Percentiles rank a stretch among this genome's conserved stretches.
These are phyloP conservation scores for Ottelia alismoides DNA, from an alignment of 106 monocot genomes.

Conservation along the genomic window DNA sequence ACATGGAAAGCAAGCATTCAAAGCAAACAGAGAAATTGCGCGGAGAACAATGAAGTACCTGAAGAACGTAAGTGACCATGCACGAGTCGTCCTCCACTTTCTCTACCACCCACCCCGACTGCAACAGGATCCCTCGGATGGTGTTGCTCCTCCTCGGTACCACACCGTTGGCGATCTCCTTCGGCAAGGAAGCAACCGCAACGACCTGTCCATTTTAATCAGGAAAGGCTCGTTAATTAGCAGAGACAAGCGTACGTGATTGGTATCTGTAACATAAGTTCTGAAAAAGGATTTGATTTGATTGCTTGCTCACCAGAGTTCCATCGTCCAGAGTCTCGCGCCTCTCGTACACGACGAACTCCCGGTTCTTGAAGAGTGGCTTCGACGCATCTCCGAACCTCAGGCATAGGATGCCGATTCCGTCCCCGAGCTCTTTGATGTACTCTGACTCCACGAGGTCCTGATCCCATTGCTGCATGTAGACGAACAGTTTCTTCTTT, in stretches of 20 bases:
- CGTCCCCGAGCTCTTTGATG: constrained; percentile 57
- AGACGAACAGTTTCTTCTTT: too few species aligned
- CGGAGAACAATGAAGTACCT: constrained; percentile 35
- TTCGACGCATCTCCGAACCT: constrained; percentile 63
- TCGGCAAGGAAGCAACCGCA: constrained; percentile 69
- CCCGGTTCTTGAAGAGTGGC: constrained; percentile 56
- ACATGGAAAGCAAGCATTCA: constrained; percentile 1
- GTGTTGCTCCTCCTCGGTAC: constrained; percentile 42
- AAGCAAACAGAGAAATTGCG: background rate
- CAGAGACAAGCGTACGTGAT: background rate
- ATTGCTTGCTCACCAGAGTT: constrained; percentile 43
- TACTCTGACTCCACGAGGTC: constrained; percentile 72
- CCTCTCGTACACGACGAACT: constrained; percentile 71
- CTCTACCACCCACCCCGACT: constrained; percentile 87
- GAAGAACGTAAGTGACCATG: constrained; percentile 70
- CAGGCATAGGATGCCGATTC: constrained; percentile 70
- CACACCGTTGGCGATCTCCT: constrained; percentile 62
- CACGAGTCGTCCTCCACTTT: constrained; percentile 54
- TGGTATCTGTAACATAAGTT: too few species aligned
- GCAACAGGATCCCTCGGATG: constrained; percentile 51
- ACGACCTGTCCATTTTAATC: constrained; percentile 58
- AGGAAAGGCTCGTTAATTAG: too few species aligned
- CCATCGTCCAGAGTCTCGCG: constrained; percentile 69
- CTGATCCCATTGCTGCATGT: constrained; percentile 92
- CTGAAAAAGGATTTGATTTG: too few species aligned